Evolutionary conservation across 805 yeast species (phyloP), one percentile per base, ranked within the genome.

Genomic region (Kregervanrija fluxuum): DNA sequence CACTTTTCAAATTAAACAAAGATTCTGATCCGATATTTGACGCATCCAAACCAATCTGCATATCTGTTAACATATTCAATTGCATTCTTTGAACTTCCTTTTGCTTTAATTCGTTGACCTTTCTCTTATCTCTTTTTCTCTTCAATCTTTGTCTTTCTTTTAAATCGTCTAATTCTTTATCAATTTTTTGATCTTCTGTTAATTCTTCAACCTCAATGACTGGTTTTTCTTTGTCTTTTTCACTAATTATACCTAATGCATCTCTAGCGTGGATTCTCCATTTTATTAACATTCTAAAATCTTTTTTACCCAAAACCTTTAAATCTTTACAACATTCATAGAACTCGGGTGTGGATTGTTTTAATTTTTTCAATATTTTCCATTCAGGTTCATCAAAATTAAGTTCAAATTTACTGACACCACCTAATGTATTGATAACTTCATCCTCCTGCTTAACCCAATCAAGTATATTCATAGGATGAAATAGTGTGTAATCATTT

Each of bases 21-120:
- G 90, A 75, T 47, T 85, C 90, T 44, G 83, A 73, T 33, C 93
- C 96, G 48, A 79, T 71, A 43, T 76, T 75, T 13, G 87, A 91
- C 13, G 96, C 96, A 61, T 93, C 99, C 44, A 87, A 72, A 75
- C 98, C 97, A 50, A 93, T 80, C 58, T 89, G 95, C 69, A 75
- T 78, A 58, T 95, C 96, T 5, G 96, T 86, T 47, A 85, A 70
- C 96, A 93, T 90, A 64, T 86, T 87, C 91, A 93, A 82, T 68
- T 93, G 97, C 85, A 88, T 82, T 69, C 98, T 79, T 40, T 75
- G 72, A 40, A 91, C 77, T 60, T 91, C 97, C 64, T 85, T 86
- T 62, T 88, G 96, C 58, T 87, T 88, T 50, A 65, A 52, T 65
- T 90, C 96, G 61, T 93, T 89, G 44, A 77, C 76, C 54, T 73